Evolutionary conservation across 2,329 filamentous ascomycete species (phyloP).

Genomic region (Paracorniculantispora psalliotae): DNA sequence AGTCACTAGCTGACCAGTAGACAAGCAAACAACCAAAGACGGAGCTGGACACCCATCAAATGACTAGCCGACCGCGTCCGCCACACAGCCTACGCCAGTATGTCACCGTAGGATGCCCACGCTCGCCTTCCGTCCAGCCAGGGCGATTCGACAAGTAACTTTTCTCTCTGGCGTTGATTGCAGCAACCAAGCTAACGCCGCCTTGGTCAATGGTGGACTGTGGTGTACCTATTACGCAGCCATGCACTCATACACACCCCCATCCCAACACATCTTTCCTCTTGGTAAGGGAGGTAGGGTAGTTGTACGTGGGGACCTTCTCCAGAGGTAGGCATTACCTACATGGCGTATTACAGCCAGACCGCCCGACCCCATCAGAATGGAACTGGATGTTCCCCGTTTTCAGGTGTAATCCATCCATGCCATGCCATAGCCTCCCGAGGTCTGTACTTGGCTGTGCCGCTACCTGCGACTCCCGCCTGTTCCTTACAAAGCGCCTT

Average conservation of each 20-base stretch:
- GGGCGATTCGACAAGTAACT: conserved; percentile 3
- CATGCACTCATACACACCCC: conserved; percentile 7
- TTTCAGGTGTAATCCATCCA: conserved; percentile 12
- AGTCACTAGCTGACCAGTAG: neutral
- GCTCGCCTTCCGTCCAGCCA: neutral
- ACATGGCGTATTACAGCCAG: conserved; percentile 11
- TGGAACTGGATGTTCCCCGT: conserved; percentile 11
- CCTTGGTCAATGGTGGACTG: conserved; percentile 1
- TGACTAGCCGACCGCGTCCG: neutral
- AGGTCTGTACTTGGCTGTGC: conserved; percentile 12
- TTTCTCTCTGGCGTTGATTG: neutral
- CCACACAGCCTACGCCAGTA: neutral
- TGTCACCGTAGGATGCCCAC: neutral
- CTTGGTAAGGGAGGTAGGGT: conserved; percentile 6
- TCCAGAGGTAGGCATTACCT: conserved; percentile 6
- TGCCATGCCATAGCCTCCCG: conserved; percentile 7
- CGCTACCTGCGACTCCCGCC: conserved; percentile 2
- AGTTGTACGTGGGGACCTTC: conserved; percentile 7
- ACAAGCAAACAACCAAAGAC: neutral
- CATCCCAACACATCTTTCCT: conserved; percentile 5
- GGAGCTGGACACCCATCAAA: neutral
- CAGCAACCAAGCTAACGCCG: conserved; percentile 8
- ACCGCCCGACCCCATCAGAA: conserved; percentile 9
- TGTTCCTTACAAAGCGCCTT: conserved; percentile 5
- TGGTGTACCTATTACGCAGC: neutral